Evolutionary conservation across 164 flowering plant genomes (phyloP).

Genomic region (Aristolochia californica): DNA sequence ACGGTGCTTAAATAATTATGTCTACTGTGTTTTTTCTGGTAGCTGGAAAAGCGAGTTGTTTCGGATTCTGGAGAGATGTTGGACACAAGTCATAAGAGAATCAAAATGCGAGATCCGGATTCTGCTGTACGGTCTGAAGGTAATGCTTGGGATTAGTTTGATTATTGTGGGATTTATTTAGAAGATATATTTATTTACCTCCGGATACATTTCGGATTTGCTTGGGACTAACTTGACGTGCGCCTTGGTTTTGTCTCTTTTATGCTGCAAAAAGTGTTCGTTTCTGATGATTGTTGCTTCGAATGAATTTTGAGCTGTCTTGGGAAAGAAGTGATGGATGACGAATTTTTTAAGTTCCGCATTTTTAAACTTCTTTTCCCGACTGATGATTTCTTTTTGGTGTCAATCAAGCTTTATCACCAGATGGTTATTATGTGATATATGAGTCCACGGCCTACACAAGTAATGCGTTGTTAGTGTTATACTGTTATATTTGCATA

Average conservation of each 20-base stretch:
- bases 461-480: too few relatives aligned
- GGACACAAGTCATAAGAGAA: conserved; percentile 26
- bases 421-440: too few relatives aligned
- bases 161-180: neutral
- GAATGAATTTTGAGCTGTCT: neutral
- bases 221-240: neutral
- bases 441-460: too few relatives aligned
- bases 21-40: too few relatives aligned
- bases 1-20: too few relatives aligned
- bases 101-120: conserved; percentile 49
- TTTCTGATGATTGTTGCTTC: neutral
- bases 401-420: too few relatives aligned
- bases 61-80: conserved; percentile 20
- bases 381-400: too few relatives aligned
- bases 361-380: too few relatives aligned
- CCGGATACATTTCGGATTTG: too few relatives aligned
- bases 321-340: neutral
- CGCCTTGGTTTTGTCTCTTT: neutral
- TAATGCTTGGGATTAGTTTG: neutral
- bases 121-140: conserved; percentile 31
- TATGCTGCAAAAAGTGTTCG: neutral
- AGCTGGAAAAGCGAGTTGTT: conserved; percentile 18
- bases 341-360: too few relatives aligned
- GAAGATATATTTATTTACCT: neutral
- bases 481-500: too few relatives aligned